A percentile compares a stretch with the other conserved stretches of the same genome.
These are phyloP conservation scores for Mortierella sp. DNA, from an alignment of 371 early-diverging fungal genomes.

Conservation along the genomic window DNA sequence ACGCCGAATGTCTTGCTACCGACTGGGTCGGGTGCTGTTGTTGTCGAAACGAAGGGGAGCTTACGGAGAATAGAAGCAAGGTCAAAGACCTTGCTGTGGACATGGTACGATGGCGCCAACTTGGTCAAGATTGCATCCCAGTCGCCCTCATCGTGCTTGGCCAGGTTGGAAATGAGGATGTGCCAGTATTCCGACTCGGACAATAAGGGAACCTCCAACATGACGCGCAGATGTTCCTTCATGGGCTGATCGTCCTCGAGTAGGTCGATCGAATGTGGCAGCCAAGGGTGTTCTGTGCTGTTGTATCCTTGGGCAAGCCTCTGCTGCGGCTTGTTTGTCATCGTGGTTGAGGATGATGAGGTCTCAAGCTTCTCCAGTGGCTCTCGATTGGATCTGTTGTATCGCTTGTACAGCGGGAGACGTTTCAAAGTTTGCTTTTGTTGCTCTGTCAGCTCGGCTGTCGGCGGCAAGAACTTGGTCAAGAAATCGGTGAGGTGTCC, in stretches of 20 bases:
- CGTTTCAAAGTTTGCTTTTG: neutral
- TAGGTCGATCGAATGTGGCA: constrained; percentile 14
- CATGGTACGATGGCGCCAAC: constrained; percentile 14
- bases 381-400: neutral
- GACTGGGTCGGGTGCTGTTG: neutral
- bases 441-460: neutral
- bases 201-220: neutral
- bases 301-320: constrained; percentile 13
- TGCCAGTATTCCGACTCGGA: constrained; percentile 34
- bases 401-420: constrained; percentile 26
- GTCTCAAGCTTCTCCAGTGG: neutral
- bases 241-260: constrained; percentile 19
- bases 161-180: constrained; percentile 10
- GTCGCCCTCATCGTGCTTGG: neutral
- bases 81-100: constrained; percentile 8
- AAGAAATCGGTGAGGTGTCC: constrained; percentile 11
- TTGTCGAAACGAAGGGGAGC: constrained; percentile 18
- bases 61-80: neutral
- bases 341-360: too few relatives aligned
- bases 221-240: neutral
- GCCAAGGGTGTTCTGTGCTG: constrained; percentile 22
- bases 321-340: neutral
- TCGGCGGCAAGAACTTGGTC: neutral
- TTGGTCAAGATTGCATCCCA: constrained; percentile 30
- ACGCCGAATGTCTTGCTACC: neutral